Percentiles rank a stretch among this genome's conserved stretches.
phyloP scores from a whole-genome alignment of 208 protist species.

The Acanthamoeba castellanii region DNA sequence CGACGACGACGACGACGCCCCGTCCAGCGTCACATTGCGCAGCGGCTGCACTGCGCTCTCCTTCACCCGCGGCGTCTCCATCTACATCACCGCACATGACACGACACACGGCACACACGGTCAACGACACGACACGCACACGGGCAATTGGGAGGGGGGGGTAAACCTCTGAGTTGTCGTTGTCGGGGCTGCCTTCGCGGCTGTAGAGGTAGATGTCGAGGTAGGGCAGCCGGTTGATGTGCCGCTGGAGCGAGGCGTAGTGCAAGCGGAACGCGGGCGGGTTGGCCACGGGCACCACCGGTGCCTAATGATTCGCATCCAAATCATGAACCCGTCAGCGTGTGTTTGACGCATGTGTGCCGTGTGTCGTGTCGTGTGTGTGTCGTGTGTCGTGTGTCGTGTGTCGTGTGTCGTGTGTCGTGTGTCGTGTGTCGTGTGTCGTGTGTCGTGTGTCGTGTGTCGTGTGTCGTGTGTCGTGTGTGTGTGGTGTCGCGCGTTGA shows the following conservation, averaged over 20 bases:
- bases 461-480: too few species aligned
- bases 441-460: too few species aligned
- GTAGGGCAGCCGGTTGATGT: background rate
- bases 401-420: too few species aligned
- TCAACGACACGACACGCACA: too few species aligned
- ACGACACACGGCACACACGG: too few species aligned
- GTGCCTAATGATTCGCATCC: background rate
- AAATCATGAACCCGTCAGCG: background rate
- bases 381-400: too few species aligned
- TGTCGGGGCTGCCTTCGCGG: background rate
- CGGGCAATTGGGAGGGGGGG: background rate
- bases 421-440: too few species aligned
- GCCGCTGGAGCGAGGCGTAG: background rate
- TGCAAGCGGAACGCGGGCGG: background rate
- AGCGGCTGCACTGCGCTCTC: conserved; percentile 1
- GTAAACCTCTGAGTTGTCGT: background rate
- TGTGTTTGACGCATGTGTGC: too few species aligned
- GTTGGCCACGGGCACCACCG: background rate
- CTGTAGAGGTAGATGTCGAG: background rate
- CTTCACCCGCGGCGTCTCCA: background rate
- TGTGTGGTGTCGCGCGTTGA: too few species aligned
- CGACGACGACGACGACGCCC: background rate
- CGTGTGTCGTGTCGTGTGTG: background rate
- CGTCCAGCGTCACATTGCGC: background rate
- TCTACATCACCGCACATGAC: too few species aligned